Base-by-base conservation (phyloP, 2,329 filamentous ascomycete genomes). In the Cylindrodendrum hubeiense region DNA sequence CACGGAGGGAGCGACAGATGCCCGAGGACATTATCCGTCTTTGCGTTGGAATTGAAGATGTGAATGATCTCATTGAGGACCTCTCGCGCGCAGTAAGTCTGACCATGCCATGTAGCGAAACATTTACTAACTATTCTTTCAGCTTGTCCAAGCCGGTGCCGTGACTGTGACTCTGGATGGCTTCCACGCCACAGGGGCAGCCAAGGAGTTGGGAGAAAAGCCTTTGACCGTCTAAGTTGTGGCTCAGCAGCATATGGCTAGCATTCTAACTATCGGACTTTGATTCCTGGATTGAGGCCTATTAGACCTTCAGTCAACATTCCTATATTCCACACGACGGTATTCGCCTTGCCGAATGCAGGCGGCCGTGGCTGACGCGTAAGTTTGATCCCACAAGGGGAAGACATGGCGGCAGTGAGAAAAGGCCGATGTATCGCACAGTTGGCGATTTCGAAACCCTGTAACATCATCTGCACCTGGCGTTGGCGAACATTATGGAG, bases 31-130 rank as follows among this genome's bases (percentile, higher is more conserved):
- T 99, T 66, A 98, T 99, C 74, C 88, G 96, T 60, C 82, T 99
- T 60, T 99, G 96, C 77, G 94, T 99, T 47, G 96, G 96, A 49
- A 99, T 99, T 75, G 96, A 99, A 79, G 96, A 99, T 79, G 89
- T 87, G 4, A 89, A 94, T 72, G 96, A 99, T 83, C 79, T 99
- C 74, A 93, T 98, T 76, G 95, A 98, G 76, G 96, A 99, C 80
- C 83, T 99, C 64, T 92, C 91, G 67, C 90, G 94, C 73, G 96
- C 96, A 73, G 94, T 97, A 89, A 86, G 93, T 90, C 26, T 39
- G 55, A 9, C 49, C 4, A 10, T 44, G 4, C 21, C 30, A 24
- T 33, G 34, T 6, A 30, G 10, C 12, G 15, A 39, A 19, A 26
- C 22, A 54, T 34, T 61, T 43, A 70, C 75, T 79, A 72, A 79